Conservation (phyloP, 1,139 yeast species). For the Hansenula anomala region DNA sequence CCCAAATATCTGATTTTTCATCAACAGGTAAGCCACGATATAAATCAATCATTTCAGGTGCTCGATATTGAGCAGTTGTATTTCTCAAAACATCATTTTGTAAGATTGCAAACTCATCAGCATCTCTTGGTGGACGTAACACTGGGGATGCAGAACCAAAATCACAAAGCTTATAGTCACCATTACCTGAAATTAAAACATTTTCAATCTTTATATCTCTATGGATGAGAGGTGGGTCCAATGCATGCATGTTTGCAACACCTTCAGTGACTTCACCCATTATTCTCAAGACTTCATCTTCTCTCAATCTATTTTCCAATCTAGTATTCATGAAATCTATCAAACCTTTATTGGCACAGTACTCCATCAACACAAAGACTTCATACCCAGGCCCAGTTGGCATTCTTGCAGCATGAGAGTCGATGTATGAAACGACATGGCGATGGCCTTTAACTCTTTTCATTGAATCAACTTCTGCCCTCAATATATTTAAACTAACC, state of each 20-base stretch:
- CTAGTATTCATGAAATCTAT: conserved; percentile 95
- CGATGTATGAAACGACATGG: conserved; percentile 83
- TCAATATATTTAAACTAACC: conserved; percentile 56
- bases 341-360: conserved; percentile 79
- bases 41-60: conserved; percentile 95
- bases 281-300: conserved; percentile 74
- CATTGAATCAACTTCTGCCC: conserved; percentile 85
- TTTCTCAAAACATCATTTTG: conserved; percentile 85
- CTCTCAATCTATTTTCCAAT: conserved; percentile 73
- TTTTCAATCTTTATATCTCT: conserved; percentile 95
- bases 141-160: conserved; percentile 88
- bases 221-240: conserved; percentile 78
- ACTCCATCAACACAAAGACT: conserved; percentile 89
- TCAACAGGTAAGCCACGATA: conserved; percentile 82
- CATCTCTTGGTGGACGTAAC: conserved; percentile 57
- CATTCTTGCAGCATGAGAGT: conserved; percentile 85
- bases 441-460: conserved; percentile 73
- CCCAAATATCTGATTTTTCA: conserved; percentile 97
- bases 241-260: conserved; percentile 82
- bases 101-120: conserved; percentile 60
- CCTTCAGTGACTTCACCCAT: conserved; percentile 82
- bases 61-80: conserved; percentile 95
- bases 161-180: conserved; percentile 81
- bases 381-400: conserved; percentile 51
- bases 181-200: conserved; percentile 71